Evolutionary conservation across 768 basidiomycete genomes (phyloP).

Genomic region (Termitomyces sp.): DNA sequence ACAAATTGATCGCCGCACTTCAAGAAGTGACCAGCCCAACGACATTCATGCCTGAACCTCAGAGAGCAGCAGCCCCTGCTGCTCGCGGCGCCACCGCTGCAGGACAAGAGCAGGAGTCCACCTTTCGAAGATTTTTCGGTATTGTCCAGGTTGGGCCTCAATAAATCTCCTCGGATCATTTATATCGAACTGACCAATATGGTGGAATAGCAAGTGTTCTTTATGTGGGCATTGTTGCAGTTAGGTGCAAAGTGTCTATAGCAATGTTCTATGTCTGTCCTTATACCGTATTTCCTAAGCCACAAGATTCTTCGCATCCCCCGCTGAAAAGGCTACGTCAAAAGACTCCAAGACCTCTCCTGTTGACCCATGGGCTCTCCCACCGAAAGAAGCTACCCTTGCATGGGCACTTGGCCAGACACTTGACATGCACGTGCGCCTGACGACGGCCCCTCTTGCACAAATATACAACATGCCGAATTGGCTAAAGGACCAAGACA

Average conservation of each 20-base stretch:
- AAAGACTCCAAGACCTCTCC: slow-evolving; percentile 19
- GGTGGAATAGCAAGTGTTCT: slow-evolving; percentile 53
- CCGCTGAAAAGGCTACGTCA: background rate
- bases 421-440: slow-evolving; percentile 67
- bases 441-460: slow-evolving; percentile 60
- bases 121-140: slow-evolving; percentile 12
- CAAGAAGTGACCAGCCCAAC: background rate
- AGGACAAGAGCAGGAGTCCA: slow-evolving; percentile 13
- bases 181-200: background rate
- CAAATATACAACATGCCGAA: slow-evolving; percentile 50
- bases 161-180: background rate
- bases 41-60: slow-evolving; percentile 15
- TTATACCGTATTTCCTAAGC: slow-evolving; percentile 12
- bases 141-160: slow-evolving; percentile 20
- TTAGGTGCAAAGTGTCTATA: slow-evolving; percentile 33
- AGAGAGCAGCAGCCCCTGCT: slow-evolving; percentile 11
- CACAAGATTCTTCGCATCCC: slow-evolving; percentile 20
- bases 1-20: slow-evolving; percentile 5
- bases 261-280: background rate
- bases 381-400: slow-evolving; percentile 47
- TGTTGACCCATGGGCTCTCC: slow-evolving; percentile 41
- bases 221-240: slow-evolving; percentile 64
- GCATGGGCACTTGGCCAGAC: slow-evolving; percentile 59
- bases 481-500: slow-evolving; percentile 41
- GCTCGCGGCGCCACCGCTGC: slow-evolving; percentile 5